These are phyloP conservation scores for Microdochium nivale DNA, from an alignment of 2,329 filamentous ascomycete species.

Conservation along the genomic window DNA sequence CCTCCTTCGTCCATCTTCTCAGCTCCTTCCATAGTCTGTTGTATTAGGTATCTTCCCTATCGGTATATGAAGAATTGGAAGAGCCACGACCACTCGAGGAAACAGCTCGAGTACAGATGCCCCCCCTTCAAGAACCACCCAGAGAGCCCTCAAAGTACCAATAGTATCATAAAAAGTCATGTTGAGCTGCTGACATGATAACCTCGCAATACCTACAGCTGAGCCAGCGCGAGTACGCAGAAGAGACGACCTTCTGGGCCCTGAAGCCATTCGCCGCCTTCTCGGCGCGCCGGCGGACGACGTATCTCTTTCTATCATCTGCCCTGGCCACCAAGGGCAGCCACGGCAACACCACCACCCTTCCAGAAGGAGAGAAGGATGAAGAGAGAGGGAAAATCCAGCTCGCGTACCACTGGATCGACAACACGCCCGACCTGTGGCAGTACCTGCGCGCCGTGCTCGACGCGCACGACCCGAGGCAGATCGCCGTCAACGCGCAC, in stretches of 20 bases:
- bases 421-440: constrained; percentile 37
- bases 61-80: too few relatives aligned
- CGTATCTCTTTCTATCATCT: constrained; percentile 37
- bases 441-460: constrained; percentile 27
- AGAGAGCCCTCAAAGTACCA: too few relatives aligned
- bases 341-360: neutral
- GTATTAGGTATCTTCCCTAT: too few relatives aligned
- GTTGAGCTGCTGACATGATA: too few relatives aligned
- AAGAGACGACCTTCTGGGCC: constrained; percentile 43
- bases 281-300: constrained; percentile 39
- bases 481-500: constrained; percentile 35
- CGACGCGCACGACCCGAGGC: constrained; percentile 21
- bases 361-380: neutral
- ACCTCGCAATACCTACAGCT: constrained; percentile 22
- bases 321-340: constrained; percentile 8
- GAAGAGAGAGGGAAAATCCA: constrained; percentile 3
- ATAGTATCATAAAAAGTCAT: too few relatives aligned
- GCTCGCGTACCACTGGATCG: constrained; percentile 32
- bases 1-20: too few relatives aligned
- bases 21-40: too few relatives aligned
- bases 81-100: too few relatives aligned
- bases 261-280: constrained; percentile 36
- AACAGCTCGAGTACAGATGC: too few relatives aligned
- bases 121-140: too few relatives aligned
- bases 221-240: constrained; percentile 41